Conservation (phyloP, 768 basidiomycete genomes). For the Astraeus odoratus region DNA sequence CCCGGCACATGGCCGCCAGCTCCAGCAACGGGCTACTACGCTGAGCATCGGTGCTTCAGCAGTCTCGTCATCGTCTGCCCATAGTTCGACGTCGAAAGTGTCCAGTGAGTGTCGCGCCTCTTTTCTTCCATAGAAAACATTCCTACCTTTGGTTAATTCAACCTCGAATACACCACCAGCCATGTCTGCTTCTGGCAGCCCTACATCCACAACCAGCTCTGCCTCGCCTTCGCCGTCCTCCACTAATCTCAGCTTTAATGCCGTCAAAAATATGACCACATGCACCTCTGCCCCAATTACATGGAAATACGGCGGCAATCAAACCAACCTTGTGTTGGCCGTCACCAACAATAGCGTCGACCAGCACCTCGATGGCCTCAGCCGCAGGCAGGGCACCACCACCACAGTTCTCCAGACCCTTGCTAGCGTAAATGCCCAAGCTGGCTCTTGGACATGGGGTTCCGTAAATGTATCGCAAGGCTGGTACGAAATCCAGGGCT, state of each 20-base stretch:
- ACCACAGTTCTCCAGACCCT: constrained; percentile 9
- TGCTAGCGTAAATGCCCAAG: not conserved
- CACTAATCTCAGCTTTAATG: constrained; percentile 14
- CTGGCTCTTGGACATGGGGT: constrained; percentile 34
- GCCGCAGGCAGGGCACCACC: constrained; percentile 1
- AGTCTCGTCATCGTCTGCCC: not conserved
- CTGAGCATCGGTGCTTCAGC: no score
- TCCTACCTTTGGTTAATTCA: not conserved
- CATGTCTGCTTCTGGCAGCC: constrained; percentile 5
- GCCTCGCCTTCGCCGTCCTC: constrained; percentile 9
- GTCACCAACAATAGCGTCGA: constrained; percentile 36
- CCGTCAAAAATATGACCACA: constrained; percentile 26
- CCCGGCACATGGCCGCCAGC: not conserved
- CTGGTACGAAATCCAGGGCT: constrained; percentile 35
- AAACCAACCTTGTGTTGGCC: constrained; percentile 25
- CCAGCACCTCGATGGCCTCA: constrained; percentile 5
- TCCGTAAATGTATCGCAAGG: constrained; percentile 42
- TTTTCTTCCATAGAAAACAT: not conserved
- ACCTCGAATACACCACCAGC: constrained; percentile 5
- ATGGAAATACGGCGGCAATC: constrained; percentile 36
- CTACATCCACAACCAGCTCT: constrained; percentile 4
- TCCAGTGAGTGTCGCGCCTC: not conserved
- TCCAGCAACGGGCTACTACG: no score
- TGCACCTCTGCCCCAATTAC: constrained; percentile 27
- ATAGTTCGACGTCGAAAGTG: not conserved